These are phyloP conservation scores for Herpetospermum pedunculosum DNA, from an alignment of 306 rosid species.

Conservation along the genomic window DNA sequence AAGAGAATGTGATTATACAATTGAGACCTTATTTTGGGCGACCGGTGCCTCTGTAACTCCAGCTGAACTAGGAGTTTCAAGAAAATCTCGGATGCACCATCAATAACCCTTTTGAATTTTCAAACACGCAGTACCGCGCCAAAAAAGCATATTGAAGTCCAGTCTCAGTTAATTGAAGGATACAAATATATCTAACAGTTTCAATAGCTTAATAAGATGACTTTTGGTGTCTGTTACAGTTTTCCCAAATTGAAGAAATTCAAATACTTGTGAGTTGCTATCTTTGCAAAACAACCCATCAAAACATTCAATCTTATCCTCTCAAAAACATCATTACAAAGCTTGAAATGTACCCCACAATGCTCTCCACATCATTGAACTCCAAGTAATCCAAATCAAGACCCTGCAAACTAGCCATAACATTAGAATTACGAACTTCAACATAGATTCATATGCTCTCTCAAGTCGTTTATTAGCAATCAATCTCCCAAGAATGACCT, in stretches of 20 bases:
- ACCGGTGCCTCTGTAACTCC: slow-evolving; percentile 76
- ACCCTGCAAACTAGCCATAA: slow-evolving; percentile 85
- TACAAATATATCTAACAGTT: slow-evolving; percentile 84
- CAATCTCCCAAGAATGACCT: slow-evolving; percentile 69
- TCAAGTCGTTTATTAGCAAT: slow-evolving; percentile 67
- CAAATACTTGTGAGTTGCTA: slow-evolving; percentile 94
- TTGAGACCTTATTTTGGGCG: no score
- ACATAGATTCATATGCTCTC: slow-evolving; percentile 62
- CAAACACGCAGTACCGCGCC: slow-evolving; percentile 68
- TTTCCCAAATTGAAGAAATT: slow-evolving; percentile 93
- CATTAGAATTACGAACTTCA: slow-evolving; percentile 81
- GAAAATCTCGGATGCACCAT: slow-evolving; percentile 88
- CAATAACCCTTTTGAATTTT: slow-evolving; percentile 88
- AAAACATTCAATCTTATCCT: slow-evolving; percentile 75
- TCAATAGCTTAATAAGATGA: slow-evolving; percentile 82
- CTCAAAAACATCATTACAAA: slow-evolving; percentile 92
- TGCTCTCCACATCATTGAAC: slow-evolving; percentile 89
- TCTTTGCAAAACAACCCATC: slow-evolving; percentile 92
- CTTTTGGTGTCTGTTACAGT: slow-evolving; percentile 90
- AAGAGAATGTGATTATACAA: no score
- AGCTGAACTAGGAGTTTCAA: slow-evolving; percentile 86
- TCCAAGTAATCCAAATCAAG: slow-evolving; percentile 89
- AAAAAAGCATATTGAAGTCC: slow-evolving; percentile 89
- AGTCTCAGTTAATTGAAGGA: slow-evolving; percentile 82
- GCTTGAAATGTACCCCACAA: slow-evolving; percentile 81